These are phyloP conservation scores for Ceratobasidium sp. DNA, from an alignment of 1,284 basidiomycete species.

Conservation along the genomic window DNA sequence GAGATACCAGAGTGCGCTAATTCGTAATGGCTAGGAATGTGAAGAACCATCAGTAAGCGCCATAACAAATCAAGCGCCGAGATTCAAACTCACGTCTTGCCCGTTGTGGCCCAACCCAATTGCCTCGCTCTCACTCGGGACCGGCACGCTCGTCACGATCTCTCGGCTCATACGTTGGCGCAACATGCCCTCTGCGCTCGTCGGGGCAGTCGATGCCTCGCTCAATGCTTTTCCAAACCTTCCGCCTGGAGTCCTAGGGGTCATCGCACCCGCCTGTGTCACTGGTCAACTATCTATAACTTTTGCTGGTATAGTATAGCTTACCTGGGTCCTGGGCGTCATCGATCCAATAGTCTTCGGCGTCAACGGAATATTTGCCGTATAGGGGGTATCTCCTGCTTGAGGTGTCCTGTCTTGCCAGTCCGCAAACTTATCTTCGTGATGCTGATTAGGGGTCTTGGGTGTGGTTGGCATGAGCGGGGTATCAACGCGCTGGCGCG, in stretches of 20 bases:
- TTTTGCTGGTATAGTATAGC: background rate
- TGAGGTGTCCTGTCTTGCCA: slow-evolving; percentile 42
- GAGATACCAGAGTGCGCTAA: slow-evolving; percentile 88
- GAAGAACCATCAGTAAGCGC: slow-evolving; percentile 45
- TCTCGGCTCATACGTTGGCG: slow-evolving; percentile 42
- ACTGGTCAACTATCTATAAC: background rate
- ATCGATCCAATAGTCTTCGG: slow-evolving; percentile 28
- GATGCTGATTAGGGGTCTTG: slow-evolving; percentile 34
- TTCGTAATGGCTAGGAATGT: slow-evolving; percentile 76
- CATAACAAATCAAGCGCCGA: slow-evolving; percentile 6
- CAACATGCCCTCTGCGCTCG: slow-evolving; percentile 43
- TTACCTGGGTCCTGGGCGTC: slow-evolving; percentile 39
- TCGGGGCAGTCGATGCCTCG: slow-evolving; percentile 44
- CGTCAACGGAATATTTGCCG: slow-evolving; percentile 32
- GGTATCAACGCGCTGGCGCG: slow-evolving; percentile 16
- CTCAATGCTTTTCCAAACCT: slow-evolving; percentile 41
- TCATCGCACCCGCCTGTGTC: slow-evolving; percentile 28
- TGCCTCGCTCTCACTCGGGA: slow-evolving; percentile 42
- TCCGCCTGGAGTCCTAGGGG: slow-evolving; percentile 32
- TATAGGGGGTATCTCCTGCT: slow-evolving; percentile 32
- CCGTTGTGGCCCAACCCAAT: slow-evolving; percentile 39
- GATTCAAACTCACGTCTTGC: slow-evolving; percentile 31
- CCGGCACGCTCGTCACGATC: slow-evolving; percentile 40
- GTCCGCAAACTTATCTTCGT: slow-evolving; percentile 45
- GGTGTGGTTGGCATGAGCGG: slow-evolving; percentile 24